Percentiles rank a stretch among this genome's conserved stretches.
phyloP scores from a whole-genome alignment of 371 early-diverging fungal genomes.

The Dipsacomyces acuminosporus region DNA sequence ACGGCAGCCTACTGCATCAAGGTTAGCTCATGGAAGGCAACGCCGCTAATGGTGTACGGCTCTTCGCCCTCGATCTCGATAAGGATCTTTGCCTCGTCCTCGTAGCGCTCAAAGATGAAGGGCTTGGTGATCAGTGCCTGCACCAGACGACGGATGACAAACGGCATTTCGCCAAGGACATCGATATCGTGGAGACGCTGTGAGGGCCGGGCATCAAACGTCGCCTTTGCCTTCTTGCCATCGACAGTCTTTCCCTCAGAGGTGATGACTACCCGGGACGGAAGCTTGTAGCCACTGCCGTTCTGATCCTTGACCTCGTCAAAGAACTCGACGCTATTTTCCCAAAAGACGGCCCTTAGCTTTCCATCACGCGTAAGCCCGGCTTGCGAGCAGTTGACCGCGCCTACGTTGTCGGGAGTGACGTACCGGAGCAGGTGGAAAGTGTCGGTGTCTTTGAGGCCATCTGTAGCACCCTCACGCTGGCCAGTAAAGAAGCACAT shows the following conservation, averaged over 20 bases:
- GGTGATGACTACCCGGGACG: conserved; percentile 61
- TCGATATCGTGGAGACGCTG: conserved; percentile 75
- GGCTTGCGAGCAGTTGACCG: conserved; percentile 68
- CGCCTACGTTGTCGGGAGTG: conserved; percentile 71
- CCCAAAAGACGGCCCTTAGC: conserved; percentile 66
- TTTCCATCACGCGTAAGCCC: conserved; percentile 63
- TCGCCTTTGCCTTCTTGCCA: conserved; percentile 60
- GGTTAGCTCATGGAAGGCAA: conserved; percentile 63
- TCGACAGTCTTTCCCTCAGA: conserved; percentile 72
- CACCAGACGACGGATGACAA: conserved; percentile 78
- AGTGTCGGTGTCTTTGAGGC: conserved; percentile 44
- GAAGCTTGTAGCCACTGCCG: conserved; percentile 78
- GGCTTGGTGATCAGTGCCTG: conserved; percentile 91
- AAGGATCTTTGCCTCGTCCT: conserved; percentile 53
- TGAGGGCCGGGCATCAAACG: conserved; percentile 56
- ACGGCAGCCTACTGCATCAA: conserved; percentile 31
- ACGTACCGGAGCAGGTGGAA: conserved; percentile 77
- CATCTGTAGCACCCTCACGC: conserved; percentile 26
- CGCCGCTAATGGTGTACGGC: conserved; percentile 54
- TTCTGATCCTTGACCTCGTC: conserved; percentile 50
- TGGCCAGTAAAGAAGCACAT: conserved; percentile 62
- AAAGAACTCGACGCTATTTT: conserved; percentile 52
- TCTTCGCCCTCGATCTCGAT: conserved; percentile 65
- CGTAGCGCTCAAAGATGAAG: conserved; percentile 85
- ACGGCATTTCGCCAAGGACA: conserved; percentile 83